A percentile compares a stretch with the other conserved stretches of the same genome.
These are phyloP conservation scores for Diddensiella transvaalensis DNA, from an alignment of 805 yeast species.

Conservation along the genomic window DNA sequence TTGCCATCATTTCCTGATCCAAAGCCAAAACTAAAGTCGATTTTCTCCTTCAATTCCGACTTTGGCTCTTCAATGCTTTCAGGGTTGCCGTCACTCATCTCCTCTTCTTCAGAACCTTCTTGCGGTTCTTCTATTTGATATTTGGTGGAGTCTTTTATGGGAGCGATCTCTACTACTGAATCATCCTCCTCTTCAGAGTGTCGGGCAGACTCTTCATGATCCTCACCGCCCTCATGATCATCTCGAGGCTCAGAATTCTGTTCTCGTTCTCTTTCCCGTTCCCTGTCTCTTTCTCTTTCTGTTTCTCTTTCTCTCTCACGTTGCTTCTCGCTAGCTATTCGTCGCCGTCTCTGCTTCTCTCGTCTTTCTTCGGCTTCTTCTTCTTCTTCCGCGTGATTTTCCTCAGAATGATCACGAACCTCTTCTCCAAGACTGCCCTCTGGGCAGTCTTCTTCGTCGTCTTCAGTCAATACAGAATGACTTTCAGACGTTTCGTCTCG, in stretches of 20 bases:
- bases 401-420: not conserved
- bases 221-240: not conserved
- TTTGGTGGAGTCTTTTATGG: constrained; percentile 1
- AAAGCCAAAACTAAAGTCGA: not conserved
- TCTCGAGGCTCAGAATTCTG: not conserved
- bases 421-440: constrained; percentile 1
- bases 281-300: not conserved
- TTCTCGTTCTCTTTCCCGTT: not conserved
- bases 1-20: not conserved
- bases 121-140: not conserved
- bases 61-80: not conserved
- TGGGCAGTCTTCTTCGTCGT: not conserved
- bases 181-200: not conserved
- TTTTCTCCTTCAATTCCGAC: not conserved
- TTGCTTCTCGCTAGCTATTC: not conserved
- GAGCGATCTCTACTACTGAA: not conserved
- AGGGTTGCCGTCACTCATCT: not conserved
- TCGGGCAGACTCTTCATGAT: not conserved
- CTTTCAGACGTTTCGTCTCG: not conserved
- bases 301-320: not conserved
- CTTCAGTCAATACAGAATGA: not conserved
- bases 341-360: not conserved
- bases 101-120: constrained; percentile 7
- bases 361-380: not conserved
- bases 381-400: not conserved